Base-by-base conservation (phyloP, 345 rosid genomes). In the Populus simonii region DNA sequence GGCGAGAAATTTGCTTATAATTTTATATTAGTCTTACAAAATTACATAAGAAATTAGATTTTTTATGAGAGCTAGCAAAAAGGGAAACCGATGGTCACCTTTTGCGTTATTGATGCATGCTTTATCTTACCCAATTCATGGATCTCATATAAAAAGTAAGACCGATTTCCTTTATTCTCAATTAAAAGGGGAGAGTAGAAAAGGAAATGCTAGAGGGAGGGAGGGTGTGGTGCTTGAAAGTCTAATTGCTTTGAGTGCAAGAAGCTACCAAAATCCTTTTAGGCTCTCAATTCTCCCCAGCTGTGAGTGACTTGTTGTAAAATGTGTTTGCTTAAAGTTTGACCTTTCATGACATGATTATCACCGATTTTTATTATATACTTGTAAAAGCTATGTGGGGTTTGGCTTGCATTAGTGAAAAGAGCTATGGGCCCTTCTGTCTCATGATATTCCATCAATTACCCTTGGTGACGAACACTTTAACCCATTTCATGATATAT, bases 361-460 rank as follows among this genome's bases (percentile, higher is more conserved):
- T 74, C 74, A 53, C 57, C 63, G 25, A 27, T 41, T 74, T 43
- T 62, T 23, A 41, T 47, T 68, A 49, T 76, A 57, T 76, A 61
- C 74, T 68, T 76, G 80, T 39, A 73, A 86, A 85, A 81, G 85
- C 63, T 73, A 77, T 61, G 88, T 82, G 88, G 90, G 90, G 83
- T 80, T 87, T 82, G 77, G 89, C 89, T 90, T 86, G 93, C 92
- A 89, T 87, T 82, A 77, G 84, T 79, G 88, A 90, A 89, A 90
- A 90, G 87, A 74, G 80, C 11, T 0, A 72, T 80, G 89, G 90
- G 79, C 72, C 90, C 88, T 78, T 79, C 59, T 84, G 88, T 86
- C 88, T 86, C 89, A 81, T 87, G 87, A 88, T 87, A 82, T 76
- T 76, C 87, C 85, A 87, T 88, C 88, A 83, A 82, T 85, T 76